phyloP scores from a whole-genome alignment of 495 filamentous ascomycete species.

The Penicillium psychrofluorescens region DNA sequence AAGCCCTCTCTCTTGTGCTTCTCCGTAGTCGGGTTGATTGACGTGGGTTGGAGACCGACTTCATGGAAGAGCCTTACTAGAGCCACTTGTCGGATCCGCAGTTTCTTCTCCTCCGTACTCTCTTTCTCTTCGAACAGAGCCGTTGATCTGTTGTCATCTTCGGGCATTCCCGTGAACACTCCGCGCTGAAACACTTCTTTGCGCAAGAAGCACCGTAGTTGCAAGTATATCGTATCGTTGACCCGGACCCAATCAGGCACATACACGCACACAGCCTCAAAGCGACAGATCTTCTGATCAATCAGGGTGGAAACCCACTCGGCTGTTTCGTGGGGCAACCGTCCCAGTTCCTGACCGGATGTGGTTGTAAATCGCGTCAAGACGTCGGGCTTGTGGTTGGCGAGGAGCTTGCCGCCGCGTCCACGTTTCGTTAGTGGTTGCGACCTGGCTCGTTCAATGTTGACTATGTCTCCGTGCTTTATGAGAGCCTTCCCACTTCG shows the following conservation, averaged over 20 bases:
- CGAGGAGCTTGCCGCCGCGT: slow-evolving; percentile 41
- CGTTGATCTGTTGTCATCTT: slow-evolving; percentile 63
- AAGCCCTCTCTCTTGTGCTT: slow-evolving; percentile 76
- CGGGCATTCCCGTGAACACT: slow-evolving; percentile 42
- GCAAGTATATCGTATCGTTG: slow-evolving; percentile 88
- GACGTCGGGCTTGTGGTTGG: slow-evolving; percentile 61
- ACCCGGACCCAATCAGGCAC: slow-evolving; percentile 76
- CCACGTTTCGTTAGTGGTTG: slow-evolving; percentile 49
- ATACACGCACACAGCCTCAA: slow-evolving; percentile 86
- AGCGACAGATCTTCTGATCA: slow-evolving; percentile 82
- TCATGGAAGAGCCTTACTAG: slow-evolving; percentile 86
- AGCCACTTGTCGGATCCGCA: slow-evolving; percentile 80
- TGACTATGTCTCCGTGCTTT: slow-evolving; percentile 68
- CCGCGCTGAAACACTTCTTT: slow-evolving; percentile 61
- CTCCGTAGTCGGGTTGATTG: slow-evolving; percentile 64
- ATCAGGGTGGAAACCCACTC: slow-evolving; percentile 90
- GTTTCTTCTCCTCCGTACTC: slow-evolving; percentile 71
- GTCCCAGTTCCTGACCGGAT: slow-evolving; percentile 74
- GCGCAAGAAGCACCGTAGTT: slow-evolving; percentile 73
- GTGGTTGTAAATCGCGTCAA: slow-evolving; percentile 89
- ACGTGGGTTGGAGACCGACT: slow-evolving; percentile 70
- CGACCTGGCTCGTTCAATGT: slow-evolving; percentile 79
- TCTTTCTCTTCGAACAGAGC: slow-evolving; percentile 77
- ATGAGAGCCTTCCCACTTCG: slow-evolving; percentile 67
- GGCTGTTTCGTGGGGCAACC: slow-evolving; percentile 85